phyloP scores from a whole-genome alignment of 1,284 basidiomycete species.

The Coriolopsis trogii region DNA sequence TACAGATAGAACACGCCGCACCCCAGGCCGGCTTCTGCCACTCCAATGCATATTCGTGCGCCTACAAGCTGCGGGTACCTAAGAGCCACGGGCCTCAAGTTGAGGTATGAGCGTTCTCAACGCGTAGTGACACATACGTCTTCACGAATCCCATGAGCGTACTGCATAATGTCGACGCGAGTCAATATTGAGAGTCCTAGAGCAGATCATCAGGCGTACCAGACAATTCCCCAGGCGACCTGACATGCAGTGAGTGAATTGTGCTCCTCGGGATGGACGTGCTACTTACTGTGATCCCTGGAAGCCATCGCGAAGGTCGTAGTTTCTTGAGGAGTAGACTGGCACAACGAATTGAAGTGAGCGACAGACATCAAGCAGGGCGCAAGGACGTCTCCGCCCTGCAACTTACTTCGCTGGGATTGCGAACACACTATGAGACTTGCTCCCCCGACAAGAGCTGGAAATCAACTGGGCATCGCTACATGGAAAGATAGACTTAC shows the following conservation, averaged over 20 bases:
- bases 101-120: neutral
- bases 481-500: constrained; percentile 38
- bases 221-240: constrained; percentile 28
- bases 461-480: neutral
- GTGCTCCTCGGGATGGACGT: neutral
- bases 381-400: too few species aligned
- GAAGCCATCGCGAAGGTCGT: constrained; percentile 35
- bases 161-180: constrained; percentile 35
- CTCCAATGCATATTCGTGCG: constrained; percentile 57
- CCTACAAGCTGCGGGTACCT: constrained; percentile 64
- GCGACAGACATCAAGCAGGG: neutral
- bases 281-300: constrained; percentile 29
- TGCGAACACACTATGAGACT: constrained; percentile 65
- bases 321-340: constrained; percentile 37
- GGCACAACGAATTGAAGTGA: neutral
- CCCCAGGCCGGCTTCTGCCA: constrained; percentile 67
- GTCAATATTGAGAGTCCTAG: constrained; percentile 42
- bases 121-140: constrained; percentile 39
- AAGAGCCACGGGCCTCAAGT: neutral
- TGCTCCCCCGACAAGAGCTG: neutral
- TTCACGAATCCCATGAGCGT: constrained; percentile 65
- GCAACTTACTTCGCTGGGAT: constrained; percentile 65
- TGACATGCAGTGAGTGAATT: neutral
- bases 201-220: constrained; percentile 6
- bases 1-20: constrained; percentile 66